These are phyloP conservation scores for Neurospora sp. DNA, from an alignment of 495 filamentous ascomycete genomes.

Conservation along the genomic window DNA sequence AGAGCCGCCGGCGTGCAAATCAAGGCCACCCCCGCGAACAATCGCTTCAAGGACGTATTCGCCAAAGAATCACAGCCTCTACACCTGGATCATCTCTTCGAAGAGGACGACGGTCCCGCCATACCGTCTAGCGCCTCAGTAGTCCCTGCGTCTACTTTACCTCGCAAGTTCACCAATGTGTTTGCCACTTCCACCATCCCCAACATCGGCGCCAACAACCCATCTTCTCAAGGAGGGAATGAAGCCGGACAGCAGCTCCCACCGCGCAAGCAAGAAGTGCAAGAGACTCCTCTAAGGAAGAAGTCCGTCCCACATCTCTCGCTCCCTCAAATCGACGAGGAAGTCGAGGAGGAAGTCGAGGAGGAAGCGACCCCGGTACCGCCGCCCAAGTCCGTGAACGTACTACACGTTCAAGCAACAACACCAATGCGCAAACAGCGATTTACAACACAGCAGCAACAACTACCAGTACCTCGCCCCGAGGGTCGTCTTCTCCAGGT, in stretches of 20 bases:
- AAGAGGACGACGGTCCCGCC: conserved; percentile 9
- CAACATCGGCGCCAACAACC: background rate
- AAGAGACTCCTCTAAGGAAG: background rate
- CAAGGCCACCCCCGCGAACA: conserved; percentile 64
- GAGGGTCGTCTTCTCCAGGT: background rate
- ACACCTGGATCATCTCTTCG: background rate
- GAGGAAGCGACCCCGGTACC: background rate
- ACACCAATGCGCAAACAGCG: background rate
- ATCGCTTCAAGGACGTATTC: conserved; percentile 39
- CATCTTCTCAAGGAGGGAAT: background rate
- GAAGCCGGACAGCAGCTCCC: background rate
- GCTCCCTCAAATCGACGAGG: background rate
- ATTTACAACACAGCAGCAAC: background rate
- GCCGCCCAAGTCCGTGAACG: background rate
- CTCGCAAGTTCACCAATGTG: conserved; percentile 24
- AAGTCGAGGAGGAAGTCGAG: background rate
- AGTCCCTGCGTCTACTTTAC: conserved; percentile 27
- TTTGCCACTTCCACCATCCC: conserved; percentile 1
- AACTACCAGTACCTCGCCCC: background rate
- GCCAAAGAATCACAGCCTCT: conserved; percentile 9
- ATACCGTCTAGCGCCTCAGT: conserved; percentile 21
- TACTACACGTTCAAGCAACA: background rate
- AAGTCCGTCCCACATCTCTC: background rate
- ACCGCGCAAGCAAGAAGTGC: background rate
- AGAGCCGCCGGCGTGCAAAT: conserved; percentile 52